Evolutionary conservation across 345 rosid genomes (phyloP).

Genomic region (Eucalyptus rudis): DNA sequence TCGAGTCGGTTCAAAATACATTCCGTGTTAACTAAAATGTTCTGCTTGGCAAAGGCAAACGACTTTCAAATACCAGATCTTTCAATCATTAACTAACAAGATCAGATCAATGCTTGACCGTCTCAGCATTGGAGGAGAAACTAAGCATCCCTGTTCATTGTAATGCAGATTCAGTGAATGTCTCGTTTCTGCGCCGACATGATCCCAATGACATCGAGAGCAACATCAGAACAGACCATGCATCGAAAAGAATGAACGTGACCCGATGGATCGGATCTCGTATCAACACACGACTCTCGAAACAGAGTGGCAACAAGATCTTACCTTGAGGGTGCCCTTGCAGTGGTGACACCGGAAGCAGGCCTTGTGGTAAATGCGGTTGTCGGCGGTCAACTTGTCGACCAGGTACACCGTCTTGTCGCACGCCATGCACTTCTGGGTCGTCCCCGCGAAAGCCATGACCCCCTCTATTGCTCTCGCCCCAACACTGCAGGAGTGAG

Average conservation of each 20-base stretch:
- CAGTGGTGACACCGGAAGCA: slow-evolving; percentile 98
- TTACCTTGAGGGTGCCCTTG: slow-evolving; percentile 92
- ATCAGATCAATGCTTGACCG: background rate
- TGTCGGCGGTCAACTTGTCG: slow-evolving; percentile 80
- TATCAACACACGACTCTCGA: background rate
- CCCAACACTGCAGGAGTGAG: background rate
- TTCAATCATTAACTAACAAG: background rate
- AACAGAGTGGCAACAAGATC: background rate
- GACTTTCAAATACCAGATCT: background rate
- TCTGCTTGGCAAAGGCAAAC: background rate
- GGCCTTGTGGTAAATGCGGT: slow-evolving; percentile 72
- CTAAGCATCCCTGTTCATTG: background rate
- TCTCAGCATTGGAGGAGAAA: background rate
- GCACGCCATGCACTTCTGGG: slow-evolving; percentile 96
- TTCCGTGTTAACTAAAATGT: background rate
- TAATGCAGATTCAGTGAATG: background rate
- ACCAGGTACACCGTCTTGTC: slow-evolving; percentile 93
- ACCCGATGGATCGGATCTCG: background rate
- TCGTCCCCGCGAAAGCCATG: slow-evolving; percentile 96
- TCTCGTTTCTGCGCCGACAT: background rate
- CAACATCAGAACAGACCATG: background rate
- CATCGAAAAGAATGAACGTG: background rate
- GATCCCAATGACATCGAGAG: background rate
- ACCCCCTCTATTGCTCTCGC: background rate
- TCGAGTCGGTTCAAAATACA: background rate